Percentiles rank a stretch among this genome's conserved stretches.
Evolutionary conservation across 805 yeast genomes (phyloP).

Genomic region (Ogataea paraovalis): DNA sequence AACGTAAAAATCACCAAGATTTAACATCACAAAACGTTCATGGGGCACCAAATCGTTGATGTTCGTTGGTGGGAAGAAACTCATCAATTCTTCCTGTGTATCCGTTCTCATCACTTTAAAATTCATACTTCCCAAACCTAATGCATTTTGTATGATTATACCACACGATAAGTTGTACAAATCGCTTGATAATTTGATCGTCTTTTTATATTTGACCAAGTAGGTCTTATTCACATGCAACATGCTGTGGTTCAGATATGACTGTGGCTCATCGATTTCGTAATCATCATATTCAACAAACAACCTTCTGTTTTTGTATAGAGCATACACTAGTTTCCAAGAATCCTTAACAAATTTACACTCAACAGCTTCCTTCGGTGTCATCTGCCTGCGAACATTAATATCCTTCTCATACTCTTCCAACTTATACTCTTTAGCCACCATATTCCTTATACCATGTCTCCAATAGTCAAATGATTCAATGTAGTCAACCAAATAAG

Average conservation of each 20-base stretch:
- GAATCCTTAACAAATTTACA: conserved; percentile 43
- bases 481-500: conserved; percentile 27
- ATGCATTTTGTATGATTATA: conserved; percentile 46
- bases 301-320: conserved; percentile 48
- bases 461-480: conserved; percentile 36
- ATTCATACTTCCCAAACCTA: conserved; percentile 56
- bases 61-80: conserved; percentile 53
- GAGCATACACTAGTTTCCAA: conserved; percentile 50
- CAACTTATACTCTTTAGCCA: conserved; percentile 20
- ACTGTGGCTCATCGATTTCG: conserved; percentile 43
- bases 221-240: conserved; percentile 49
- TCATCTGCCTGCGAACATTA: conserved; percentile 10
- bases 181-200: conserved; percentile 45
- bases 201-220: conserved; percentile 42
- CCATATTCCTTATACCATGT: conserved; percentile 20
- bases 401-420: conserved; percentile 17
- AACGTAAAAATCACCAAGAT: conserved; percentile 46
- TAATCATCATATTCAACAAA: conserved; percentile 43
- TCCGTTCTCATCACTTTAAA: conserved; percentile 40
- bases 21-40: conserved; percentile 44
- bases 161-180: conserved; percentile 49
- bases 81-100: conserved; percentile 30
- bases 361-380: conserved; percentile 19
- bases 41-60: conserved; percentile 56
- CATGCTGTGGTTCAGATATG: conserved; percentile 32